Evolutionary conservation across 2,329 filamentous ascomycete genomes (phyloP).

Genomic region (Aspergillus flavus): DNA sequence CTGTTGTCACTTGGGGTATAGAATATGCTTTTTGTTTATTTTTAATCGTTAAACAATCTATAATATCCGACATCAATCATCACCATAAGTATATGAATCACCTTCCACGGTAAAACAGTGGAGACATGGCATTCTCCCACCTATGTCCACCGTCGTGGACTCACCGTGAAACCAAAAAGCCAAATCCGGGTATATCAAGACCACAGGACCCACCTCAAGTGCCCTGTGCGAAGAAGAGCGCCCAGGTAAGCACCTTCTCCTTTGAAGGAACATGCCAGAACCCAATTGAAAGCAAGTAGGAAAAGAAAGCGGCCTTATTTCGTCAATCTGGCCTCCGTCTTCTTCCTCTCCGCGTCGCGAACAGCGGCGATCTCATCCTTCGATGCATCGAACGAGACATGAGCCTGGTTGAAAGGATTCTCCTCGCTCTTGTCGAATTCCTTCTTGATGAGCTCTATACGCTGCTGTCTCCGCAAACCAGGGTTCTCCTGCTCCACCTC

Average conservation of each 20-base stretch:
- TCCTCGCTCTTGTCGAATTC: slow-evolving; percentile 95
- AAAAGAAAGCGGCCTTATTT: slow-evolving; percentile 21
- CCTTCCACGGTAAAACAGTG: neutral
- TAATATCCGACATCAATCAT: slow-evolving; percentile 1
- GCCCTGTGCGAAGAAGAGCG: neutral
- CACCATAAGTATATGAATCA: neutral
- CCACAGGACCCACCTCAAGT: neutral
- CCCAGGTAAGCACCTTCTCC: neutral
- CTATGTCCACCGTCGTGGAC: neutral
- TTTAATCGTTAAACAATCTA: slow-evolving; percentile 1
- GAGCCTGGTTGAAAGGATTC: slow-evolving; percentile 91
- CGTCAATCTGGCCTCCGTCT: slow-evolving; percentile 71
- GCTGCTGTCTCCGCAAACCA: slow-evolving; percentile 79
- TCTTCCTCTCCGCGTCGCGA: slow-evolving; percentile 66
- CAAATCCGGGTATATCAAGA: slow-evolving; percentile 12
- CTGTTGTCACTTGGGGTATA: neutral
- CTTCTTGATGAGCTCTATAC: slow-evolving; percentile 79
- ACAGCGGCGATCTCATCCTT: slow-evolving; percentile 74
- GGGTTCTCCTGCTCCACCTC: slow-evolving; percentile 86
- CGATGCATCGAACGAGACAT: slow-evolving; percentile 72
- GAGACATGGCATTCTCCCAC: neutral
- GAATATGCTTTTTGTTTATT: neutral
- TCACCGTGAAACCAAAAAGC: neutral
- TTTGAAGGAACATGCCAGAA: slow-evolving; percentile 7
- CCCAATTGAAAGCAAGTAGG: neutral